Conservation (phyloP, 2,329 filamentous ascomycete genomes). For the Aureobasidium lini region DNA sequence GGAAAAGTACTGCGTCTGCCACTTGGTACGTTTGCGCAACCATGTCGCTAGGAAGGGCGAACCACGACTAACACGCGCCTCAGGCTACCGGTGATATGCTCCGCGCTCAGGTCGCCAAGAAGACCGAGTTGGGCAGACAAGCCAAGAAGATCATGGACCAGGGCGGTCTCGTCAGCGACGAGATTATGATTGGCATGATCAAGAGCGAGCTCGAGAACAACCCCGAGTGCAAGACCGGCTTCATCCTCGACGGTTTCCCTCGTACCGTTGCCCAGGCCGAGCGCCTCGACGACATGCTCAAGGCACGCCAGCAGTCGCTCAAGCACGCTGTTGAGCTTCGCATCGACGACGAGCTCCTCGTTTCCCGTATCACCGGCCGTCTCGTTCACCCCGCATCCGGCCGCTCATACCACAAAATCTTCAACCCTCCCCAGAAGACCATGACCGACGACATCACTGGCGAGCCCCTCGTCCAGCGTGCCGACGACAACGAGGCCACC, state of each 20-base stretch:
- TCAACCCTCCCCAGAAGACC: slow-evolving; percentile 89
- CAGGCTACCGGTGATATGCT: slow-evolving; percentile 99
- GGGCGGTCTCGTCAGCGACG: slow-evolving; percentile 93
- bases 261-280: slow-evolving; percentile 93
- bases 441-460: slow-evolving; percentile 98
- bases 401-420: slow-evolving; percentile 95
- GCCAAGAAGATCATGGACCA: slow-evolving; percentile 99
- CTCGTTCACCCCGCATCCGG: slow-evolving; percentile 93
- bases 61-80: slow-evolving; percentile 3
- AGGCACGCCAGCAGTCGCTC: slow-evolving; percentile 68
- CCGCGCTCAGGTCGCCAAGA: slow-evolving; percentile 94
- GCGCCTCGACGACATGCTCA: slow-evolving; percentile 88
- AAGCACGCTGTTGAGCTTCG: slow-evolving; percentile 95
- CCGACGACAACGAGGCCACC: slow-evolving; percentile 92
- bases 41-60: not conserved
- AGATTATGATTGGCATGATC: slow-evolving; percentile 99
- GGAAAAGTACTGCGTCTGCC: slow-evolving; percentile 95
- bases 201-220: slow-evolving; percentile 93
- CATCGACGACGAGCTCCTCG: slow-evolving; percentile 89
- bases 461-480: slow-evolving; percentile 91
- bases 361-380: slow-evolving; percentile 92
- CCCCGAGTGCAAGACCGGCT: slow-evolving; percentile 92
- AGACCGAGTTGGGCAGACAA: slow-evolving; percentile 87
- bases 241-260: slow-evolving; percentile 98
- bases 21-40: slow-evolving; percentile 59